A percentile compares a stretch with the other conserved stretches of the same genome.
Evolutionary conservation across 371 early-diverging fungal genomes (phyloP).

Genomic region (Mucor plumbeus): DNA sequence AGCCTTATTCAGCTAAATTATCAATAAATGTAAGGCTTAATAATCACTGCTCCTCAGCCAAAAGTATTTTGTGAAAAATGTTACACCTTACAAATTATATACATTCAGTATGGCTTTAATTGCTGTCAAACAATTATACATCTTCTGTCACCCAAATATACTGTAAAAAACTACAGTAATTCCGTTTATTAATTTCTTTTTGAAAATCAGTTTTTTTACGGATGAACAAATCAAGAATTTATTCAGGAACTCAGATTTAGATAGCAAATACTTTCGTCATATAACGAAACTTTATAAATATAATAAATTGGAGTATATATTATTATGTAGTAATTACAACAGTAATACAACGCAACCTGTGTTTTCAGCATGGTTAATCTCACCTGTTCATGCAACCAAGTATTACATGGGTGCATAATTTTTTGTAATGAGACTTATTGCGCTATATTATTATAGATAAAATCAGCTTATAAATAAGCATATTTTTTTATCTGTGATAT

Average conservation of each 20-base stretch:
- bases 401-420: not conserved
- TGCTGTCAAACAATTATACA: no score
- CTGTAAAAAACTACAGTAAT: not conserved
- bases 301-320: not conserved
- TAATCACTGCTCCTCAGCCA: no score
- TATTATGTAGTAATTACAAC: not conserved
- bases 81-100: no score
- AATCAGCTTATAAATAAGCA: not conserved
- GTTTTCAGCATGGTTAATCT: not conserved
- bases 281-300: not conserved
- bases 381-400: not conserved
- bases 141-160: not conserved
- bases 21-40: no score
- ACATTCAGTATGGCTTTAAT: no score
- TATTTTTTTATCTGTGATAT: not conserved
- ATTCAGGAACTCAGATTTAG: not conserved
- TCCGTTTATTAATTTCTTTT: not conserved
- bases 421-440: not conserved
- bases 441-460: not conserved
- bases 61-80: no score
- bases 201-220: not conserved
- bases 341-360: not conserved
- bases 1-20: no score
- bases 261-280: constrained; percentile 1
- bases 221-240: not conserved